Conservation (phyloP, 176 grass and related monocot species). For the Cenchrus purpureus region DNA sequence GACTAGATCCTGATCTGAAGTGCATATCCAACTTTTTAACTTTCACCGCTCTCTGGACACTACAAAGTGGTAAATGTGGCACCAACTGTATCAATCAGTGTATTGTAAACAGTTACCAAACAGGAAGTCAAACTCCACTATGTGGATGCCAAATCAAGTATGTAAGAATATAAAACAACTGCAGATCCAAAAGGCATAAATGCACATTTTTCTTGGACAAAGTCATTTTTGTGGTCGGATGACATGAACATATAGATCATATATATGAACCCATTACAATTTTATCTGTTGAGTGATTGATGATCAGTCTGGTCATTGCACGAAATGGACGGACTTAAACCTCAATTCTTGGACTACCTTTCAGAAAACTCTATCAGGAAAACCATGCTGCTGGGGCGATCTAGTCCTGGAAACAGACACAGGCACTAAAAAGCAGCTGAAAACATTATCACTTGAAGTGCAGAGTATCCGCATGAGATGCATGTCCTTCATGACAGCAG, state of each 20-base stretch:
- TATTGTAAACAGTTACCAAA: conserved; percentile 11
- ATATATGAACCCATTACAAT: not conserved
- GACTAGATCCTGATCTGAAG: not conserved
- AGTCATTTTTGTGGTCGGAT: not conserved
- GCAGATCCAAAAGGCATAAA: not conserved
- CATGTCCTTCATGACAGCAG: not conserved
- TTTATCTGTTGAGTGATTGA: not conserved
- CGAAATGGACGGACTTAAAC: not conserved
- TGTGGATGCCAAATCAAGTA: not conserved
- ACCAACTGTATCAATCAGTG: not conserved
- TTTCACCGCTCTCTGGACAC: not conserved
- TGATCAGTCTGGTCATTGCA: not conserved
- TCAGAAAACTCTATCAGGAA: not conserved
- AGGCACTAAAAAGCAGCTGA: not conserved
- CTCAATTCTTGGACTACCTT: not conserved
- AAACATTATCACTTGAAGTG: not conserved
- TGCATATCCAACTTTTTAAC: not conserved
- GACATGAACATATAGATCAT: not conserved
- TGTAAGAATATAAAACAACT: not conserved
- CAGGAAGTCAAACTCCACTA: conserved; percentile 29
- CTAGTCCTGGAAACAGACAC: not conserved
- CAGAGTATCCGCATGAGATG: not conserved
- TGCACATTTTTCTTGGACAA: not conserved
- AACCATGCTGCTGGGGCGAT: not conserved
- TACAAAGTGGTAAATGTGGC: conserved; percentile 6